phyloP scores from a whole-genome alignment of 176 grass and related monocot genomes.

The Oryza glumipatula region DNA sequence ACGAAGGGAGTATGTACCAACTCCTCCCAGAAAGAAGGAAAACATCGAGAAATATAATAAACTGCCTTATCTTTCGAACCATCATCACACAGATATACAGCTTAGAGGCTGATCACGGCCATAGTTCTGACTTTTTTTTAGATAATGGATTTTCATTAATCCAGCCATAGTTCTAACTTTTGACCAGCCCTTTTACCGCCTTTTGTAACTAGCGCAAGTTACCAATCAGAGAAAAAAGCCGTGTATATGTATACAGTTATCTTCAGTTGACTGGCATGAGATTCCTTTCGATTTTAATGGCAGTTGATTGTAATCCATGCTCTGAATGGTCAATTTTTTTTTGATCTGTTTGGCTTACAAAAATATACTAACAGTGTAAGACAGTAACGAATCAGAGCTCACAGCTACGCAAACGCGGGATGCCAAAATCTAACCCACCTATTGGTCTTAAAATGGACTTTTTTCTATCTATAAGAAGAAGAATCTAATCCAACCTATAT shows the following conservation, averaged over 20 bases:
- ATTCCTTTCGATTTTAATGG: not conserved
- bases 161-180: not conserved
- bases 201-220: not conserved
- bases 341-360: constrained; percentile 3
- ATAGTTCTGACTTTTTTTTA: not conserved
- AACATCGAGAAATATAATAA: not conserved
- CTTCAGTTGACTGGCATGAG: not conserved
- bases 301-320: not conserved
- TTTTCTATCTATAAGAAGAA: too few relatives aligned
- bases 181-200: not conserved
- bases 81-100: not conserved
- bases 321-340: not conserved
- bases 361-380: too few relatives aligned
- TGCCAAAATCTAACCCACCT: not conserved
- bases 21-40: not conserved
- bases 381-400: not conserved
- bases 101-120: not conserved
- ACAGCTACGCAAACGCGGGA: not conserved
- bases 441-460: not conserved
- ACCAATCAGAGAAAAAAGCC: not conserved
- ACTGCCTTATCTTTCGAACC: not conserved
- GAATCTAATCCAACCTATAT: not conserved
- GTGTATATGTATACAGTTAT: not conserved
- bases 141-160: too few relatives aligned
- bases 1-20: too few relatives aligned